These are phyloP conservation scores for Plasmodium reichenowi DNA, from an alignment of 169 alveolate species.

Conservation along the genomic window DNA sequence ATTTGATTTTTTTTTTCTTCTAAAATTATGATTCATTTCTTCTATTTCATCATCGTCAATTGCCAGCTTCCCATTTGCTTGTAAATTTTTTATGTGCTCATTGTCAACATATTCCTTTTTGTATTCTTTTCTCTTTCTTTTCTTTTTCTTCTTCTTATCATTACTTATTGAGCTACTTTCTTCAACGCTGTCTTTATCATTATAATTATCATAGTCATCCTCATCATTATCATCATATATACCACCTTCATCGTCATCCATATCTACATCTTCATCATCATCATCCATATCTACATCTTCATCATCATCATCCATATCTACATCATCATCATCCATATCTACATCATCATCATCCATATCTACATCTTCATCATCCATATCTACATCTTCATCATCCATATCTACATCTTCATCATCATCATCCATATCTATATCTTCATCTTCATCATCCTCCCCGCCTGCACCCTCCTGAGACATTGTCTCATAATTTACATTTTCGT, in stretches of 20 bases:
- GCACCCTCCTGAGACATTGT: neutral
- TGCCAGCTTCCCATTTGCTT: constrained; percentile 42
- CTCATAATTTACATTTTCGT: neutral
- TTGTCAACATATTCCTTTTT: constrained; percentile 45
- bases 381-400: constrained; percentile 4
- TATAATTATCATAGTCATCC: constrained; percentile 3
- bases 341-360: constrained; percentile 3
- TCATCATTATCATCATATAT: constrained; percentile 8
- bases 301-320: constrained; percentile 11
- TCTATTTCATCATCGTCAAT: constrained; percentile 54
- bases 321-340: constrained; percentile 12
- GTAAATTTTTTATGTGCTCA: constrained; percentile 55
- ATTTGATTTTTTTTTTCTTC: constrained; percentile 20
- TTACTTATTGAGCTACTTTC: neutral
- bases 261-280: neutral
- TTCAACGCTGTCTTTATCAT: neutral
- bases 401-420: constrained; percentile 19
- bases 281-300: constrained; percentile 12
- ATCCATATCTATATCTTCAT: constrained; percentile 31
- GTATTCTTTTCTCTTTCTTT: constrained; percentile 14
- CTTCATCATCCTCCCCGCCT: constrained; percentile 1
- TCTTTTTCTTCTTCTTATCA: constrained; percentile 2
- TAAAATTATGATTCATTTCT: constrained; percentile 20
- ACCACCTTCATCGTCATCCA: neutral
- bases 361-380: constrained; percentile 10